A percentile compares a stretch with the other conserved stretches of the same genome.
Conservation (phyloP, 1,139 yeast species). For the Pichia sp. region DNA sequence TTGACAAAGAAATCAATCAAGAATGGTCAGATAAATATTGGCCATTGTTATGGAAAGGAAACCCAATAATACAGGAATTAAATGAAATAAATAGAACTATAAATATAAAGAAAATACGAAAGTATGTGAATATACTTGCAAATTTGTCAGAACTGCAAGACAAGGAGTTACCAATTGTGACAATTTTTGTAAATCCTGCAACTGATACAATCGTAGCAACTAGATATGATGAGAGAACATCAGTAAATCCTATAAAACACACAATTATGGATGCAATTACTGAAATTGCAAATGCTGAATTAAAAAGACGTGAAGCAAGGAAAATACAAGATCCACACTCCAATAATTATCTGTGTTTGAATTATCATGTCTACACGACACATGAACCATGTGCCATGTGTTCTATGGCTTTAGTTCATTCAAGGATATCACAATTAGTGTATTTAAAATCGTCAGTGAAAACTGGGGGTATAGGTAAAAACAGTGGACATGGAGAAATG, state of each 20-base stretch:
- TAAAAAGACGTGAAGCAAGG: constrained; percentile 28
- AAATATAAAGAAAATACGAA: constrained; percentile 40
- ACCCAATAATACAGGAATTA: constrained; percentile 72
- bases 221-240: constrained; percentile 35
- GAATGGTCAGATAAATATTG: constrained; percentile 66
- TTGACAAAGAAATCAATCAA: constrained; percentile 54
- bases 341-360: constrained; percentile 61
- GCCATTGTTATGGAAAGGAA: constrained; percentile 95
- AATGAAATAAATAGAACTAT: constrained; percentile 39
- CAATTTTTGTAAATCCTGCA: constrained; percentile 45
- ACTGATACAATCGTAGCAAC: constrained; percentile 34
- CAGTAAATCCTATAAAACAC: constrained; percentile 51
- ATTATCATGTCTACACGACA: constrained; percentile 74
- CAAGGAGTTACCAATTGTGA: constrained; percentile 34
- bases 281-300: constrained; percentile 48
- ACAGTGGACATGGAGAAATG: constrained; percentile 62
- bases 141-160: constrained; percentile 25
- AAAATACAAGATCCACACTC: constrained; percentile 8
- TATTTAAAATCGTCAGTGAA: constrained; percentile 43
- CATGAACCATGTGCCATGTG: constrained; percentile 99
- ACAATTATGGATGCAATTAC: constrained; percentile 69
- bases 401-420: constrained; percentile 91
- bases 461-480: constrained; percentile 53
- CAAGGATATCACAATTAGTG: constrained; percentile 66
- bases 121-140: constrained; percentile 34